phyloP scores from a whole-genome alignment of 2,329 filamentous ascomycete genomes.

The Cercospora nicotianae region DNA sequence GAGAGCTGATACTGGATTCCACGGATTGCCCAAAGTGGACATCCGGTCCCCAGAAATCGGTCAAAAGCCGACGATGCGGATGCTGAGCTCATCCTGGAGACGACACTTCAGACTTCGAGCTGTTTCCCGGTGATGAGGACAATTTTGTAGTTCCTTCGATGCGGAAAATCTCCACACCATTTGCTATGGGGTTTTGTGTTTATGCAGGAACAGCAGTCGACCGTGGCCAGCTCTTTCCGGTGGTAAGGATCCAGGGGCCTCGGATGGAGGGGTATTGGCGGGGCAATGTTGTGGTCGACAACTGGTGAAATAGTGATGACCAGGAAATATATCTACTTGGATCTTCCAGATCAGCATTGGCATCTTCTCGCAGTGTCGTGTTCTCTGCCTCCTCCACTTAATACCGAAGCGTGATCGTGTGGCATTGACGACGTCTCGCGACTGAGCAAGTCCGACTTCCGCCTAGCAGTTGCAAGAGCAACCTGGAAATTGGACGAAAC shows the following conservation, averaged over 20 bases:
- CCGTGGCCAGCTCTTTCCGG: slow-evolving; percentile 7
- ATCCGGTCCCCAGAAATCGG: background rate
- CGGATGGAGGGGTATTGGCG: slow-evolving; percentile 15
- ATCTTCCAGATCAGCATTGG: background rate
- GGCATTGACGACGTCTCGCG: background rate
- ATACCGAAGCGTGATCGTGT: background rate
- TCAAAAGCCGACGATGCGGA: background rate
- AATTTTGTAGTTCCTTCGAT: background rate
- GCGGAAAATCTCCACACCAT: background rate
- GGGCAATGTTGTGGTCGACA: slow-evolving; percentile 8
- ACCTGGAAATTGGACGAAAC: background rate
- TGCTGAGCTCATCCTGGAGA: background rate
- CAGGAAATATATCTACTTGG: background rate
- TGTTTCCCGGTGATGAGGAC: background rate
- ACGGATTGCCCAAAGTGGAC: slow-evolving; percentile 10
- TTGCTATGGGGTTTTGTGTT: slow-evolving; percentile 7
- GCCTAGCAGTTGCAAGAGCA: background rate
- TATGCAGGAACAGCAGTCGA: slow-evolving; percentile 10
- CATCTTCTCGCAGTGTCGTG: background rate
- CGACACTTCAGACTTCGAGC: background rate
- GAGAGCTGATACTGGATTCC: slow-evolving; percentile 4
- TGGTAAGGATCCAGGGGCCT: slow-evolving; percentile 11
- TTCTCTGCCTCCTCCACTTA: background rate
- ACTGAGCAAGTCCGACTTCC: background rate
- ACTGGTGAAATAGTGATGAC: background rate